Conservation (phyloP, 495 filamentous ascomycete species). For the Tuber calosporum region DNA sequence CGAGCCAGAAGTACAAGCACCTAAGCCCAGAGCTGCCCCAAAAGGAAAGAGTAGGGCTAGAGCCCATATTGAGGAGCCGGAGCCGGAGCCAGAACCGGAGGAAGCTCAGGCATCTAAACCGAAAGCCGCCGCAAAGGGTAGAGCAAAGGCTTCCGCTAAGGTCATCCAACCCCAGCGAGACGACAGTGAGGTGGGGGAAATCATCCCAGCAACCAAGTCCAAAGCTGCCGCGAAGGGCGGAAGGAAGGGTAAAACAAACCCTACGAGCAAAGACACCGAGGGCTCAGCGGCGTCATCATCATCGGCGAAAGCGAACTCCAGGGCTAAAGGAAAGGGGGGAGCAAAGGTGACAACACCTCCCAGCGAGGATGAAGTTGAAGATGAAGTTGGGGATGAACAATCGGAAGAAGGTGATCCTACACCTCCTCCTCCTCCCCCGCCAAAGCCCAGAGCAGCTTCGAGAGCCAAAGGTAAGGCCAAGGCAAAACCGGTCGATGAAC, state of each 20-base stretch:
- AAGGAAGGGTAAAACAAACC: slow-evolving; percentile 10
- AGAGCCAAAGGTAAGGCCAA: slow-evolving; percentile 31
- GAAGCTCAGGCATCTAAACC: slow-evolving; percentile 9
- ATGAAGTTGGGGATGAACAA: slow-evolving; percentile 39
- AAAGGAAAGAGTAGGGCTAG: slow-evolving; percentile 2
- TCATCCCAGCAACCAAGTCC: slow-evolving; percentile 5
- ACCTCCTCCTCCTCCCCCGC: slow-evolving; percentile 13
- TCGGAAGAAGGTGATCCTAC: slow-evolving; percentile 26
- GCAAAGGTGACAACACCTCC: neutral
- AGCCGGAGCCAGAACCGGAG: slow-evolving; percentile 1
- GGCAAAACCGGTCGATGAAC: slow-evolving; percentile 24
- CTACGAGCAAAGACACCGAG: slow-evolving; percentile 8
- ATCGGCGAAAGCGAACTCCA: slow-evolving; percentile 2
- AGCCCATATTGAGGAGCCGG: slow-evolving; percentile 7
- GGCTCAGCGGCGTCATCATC: slow-evolving; percentile 9
- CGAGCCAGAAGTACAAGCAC: slow-evolving; percentile 4
- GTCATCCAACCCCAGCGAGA: slow-evolving; percentile 3
- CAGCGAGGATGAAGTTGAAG: slow-evolving; percentile 38
- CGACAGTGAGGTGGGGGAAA: slow-evolving; percentile 7
- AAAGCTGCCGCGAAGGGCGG: slow-evolving; percentile 9
- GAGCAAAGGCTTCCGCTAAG: neutral
- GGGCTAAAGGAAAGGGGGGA: slow-evolving; percentile 17
- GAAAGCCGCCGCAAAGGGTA: slow-evolving; percentile 11
- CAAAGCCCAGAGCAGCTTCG: slow-evolving; percentile 8
- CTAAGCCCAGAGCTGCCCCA: slow-evolving; percentile 3